Evolutionary conservation across 1,284 basidiomycete genomes (phyloP).

Genomic region (Papiliotrema laurentii): DNA sequence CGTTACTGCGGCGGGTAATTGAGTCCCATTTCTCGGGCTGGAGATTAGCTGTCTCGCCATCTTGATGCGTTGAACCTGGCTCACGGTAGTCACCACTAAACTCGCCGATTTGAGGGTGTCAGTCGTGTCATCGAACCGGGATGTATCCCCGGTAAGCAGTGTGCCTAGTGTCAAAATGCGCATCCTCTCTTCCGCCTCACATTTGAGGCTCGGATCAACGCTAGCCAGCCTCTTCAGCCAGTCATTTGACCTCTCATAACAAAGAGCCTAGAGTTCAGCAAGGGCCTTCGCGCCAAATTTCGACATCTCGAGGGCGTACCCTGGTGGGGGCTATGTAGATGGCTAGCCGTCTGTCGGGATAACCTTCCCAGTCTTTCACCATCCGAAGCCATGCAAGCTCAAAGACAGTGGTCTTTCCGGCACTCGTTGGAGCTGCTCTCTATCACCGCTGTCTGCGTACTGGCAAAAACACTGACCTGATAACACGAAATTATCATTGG

Average conservation of each 20-base stretch:
- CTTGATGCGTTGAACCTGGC: slow-evolving; percentile 17
- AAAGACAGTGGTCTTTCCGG: slow-evolving; percentile 90
- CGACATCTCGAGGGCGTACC: slow-evolving; percentile 48
- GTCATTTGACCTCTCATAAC: slow-evolving; percentile 75
- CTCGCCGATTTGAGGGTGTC: slow-evolving; percentile 62
- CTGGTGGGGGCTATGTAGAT: slow-evolving; percentile 95
- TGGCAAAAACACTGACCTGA: no score
- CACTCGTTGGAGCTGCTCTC: slow-evolving; percentile 90
- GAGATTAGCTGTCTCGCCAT: no score
- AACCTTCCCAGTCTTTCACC: slow-evolving; percentile 52
- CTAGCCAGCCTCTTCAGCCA: slow-evolving; percentile 70
- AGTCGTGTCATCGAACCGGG: slow-evolving; percentile 53
- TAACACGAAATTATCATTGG: slow-evolving; percentile 5
- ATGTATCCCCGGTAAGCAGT: slow-evolving; percentile 88
- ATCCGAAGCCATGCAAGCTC: slow-evolving; percentile 83
- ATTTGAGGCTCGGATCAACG: slow-evolving; percentile 48
- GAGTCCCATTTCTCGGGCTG: slow-evolving; percentile 95
- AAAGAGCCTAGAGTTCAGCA: slow-evolving; percentile 63
- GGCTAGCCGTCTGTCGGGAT: slow-evolving; percentile 52
- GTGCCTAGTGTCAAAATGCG: slow-evolving; percentile 55
- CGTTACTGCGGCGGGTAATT: slow-evolving; percentile 61
- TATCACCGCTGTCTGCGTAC: no score
- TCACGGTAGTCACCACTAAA: slow-evolving; percentile 77
- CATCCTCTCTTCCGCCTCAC: slow-evolving; percentile 48
- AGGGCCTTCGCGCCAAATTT: not conserved